Percentiles rank a stretch among this genome's conserved stretches.
Conservation (phyloP, 352 stramenopile genomes). For the Phytophthora fragariae region DNA sequence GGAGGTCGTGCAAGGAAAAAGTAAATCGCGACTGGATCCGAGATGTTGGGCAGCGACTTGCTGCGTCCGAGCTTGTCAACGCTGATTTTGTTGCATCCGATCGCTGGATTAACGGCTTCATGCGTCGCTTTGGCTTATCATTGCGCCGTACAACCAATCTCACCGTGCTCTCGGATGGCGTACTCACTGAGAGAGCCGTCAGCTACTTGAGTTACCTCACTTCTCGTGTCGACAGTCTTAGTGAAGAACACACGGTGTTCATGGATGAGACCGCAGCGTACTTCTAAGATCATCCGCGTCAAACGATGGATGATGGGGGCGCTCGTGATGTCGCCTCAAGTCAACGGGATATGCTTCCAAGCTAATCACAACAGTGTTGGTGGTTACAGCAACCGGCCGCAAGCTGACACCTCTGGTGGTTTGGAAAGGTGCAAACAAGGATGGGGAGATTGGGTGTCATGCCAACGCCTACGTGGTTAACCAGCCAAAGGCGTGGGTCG, state of each 20-base stretch:
- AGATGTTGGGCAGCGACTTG: neutral
- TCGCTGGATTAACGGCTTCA: neutral
- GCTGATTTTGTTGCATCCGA: neutral
- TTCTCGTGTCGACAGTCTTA: neutral
- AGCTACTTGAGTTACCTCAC: neutral
- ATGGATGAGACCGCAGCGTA: constrained; percentile 15
- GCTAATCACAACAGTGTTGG: neutral
- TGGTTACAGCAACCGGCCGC: neutral
- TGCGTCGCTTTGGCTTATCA: neutral
- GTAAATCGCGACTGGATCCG: neutral
- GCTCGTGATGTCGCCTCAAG: neutral
- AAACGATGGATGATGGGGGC: neutral
- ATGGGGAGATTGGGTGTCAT: neutral
- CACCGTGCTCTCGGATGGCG: neutral
- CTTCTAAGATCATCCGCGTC: neutral
- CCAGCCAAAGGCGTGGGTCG: neutral
- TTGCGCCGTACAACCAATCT: neutral
- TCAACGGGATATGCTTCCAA: constrained; percentile 1
- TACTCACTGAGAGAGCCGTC: neutral
- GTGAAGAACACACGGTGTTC: neutral
- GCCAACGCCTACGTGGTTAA: neutral
- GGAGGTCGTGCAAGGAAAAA: neutral
- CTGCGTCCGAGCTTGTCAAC: neutral
- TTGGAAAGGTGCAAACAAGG: constrained; percentile 2
- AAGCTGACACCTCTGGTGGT: constrained; percentile 1